Conservation (phyloP, 352 stramenopile species). For the Pythium vanterpoolii region DNA sequence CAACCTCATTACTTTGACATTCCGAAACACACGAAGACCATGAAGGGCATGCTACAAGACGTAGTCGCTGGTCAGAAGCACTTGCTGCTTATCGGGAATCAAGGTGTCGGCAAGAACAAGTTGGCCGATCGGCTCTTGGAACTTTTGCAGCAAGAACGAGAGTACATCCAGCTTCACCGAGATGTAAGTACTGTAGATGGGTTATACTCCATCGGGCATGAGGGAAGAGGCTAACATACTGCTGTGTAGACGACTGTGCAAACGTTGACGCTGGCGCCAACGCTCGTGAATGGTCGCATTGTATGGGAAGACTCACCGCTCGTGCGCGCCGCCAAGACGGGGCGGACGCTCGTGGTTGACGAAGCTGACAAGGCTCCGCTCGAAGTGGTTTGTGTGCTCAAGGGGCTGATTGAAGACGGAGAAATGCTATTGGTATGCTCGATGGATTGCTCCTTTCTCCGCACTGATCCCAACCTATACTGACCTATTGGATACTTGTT, state of each 20-base stretch:
- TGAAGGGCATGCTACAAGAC: constrained; percentile 87
- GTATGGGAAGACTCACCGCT: constrained; percentile 93
- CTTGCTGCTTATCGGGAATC: constrained; percentile 93
- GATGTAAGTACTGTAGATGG: constrained; percentile 55
- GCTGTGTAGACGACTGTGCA: constrained; percentile 87
- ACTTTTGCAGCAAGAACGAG: constrained; percentile 89
- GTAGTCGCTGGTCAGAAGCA: constrained; percentile 85
- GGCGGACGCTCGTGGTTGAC: constrained; percentile 92
- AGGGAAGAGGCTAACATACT: background rate
- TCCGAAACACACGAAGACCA: constrained; percentile 80
- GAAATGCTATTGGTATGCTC: constrained; percentile 88
- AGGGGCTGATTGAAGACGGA: constrained; percentile 95
- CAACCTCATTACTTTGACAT: constrained; percentile 90
- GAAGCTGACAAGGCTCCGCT: constrained; percentile 96
- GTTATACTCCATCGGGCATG: background rate
- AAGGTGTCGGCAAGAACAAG: constrained; percentile 96
- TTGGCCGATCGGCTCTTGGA: constrained; percentile 91
- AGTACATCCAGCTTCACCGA: constrained; percentile 97
- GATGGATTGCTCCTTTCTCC: background rate
- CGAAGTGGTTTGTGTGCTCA: constrained; percentile 95
- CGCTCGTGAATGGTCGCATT: constrained; percentile 86
- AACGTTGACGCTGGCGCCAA: constrained; percentile 90
- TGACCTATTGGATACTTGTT: constrained; percentile 22
- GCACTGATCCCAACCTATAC: background rate
- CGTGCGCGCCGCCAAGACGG: constrained; percentile 90